Percentiles rank a stretch among this genome's conserved stretches.
These are phyloP conservation scores for Pleodorina starrii DNA, from an alignment of 139 green algal species.

Conservation along the genomic window DNA sequence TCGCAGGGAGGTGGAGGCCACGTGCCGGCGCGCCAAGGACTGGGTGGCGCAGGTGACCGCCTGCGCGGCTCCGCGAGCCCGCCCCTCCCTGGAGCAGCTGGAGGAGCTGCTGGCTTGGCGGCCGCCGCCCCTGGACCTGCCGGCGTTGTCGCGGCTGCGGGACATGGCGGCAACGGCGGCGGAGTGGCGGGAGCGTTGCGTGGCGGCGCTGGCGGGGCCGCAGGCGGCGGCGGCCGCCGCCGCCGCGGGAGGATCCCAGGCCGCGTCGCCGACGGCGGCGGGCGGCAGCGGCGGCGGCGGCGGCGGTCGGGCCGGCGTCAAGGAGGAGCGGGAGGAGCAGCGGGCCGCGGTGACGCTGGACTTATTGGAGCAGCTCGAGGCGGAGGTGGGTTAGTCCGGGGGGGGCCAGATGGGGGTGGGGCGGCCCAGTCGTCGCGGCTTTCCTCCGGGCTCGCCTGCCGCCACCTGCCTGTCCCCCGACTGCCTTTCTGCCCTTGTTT, in stretches of 20 bases:
- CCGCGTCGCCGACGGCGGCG: not conserved
- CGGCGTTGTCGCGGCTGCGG: slow-evolving; percentile 55
- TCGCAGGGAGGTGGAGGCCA: not conserved
- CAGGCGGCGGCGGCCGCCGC: not conserved
- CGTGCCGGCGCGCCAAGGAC: not conserved
- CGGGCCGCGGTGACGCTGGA: slow-evolving; percentile 12
- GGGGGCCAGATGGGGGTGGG: not conserved
- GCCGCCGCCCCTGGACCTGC: slow-evolving; percentile 42
- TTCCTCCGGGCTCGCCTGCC: too few species aligned
- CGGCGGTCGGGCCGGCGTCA: not conserved
- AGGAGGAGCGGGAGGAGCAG: not conserved
- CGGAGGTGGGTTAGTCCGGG: not conserved
- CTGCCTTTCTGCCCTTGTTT: too few species aligned
- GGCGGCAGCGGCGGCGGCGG: not conserved
- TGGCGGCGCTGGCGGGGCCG: not conserved
- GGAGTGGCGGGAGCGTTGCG: not conserved
- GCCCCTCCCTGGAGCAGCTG: slow-evolving; percentile 33
- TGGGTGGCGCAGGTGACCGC: not conserved
- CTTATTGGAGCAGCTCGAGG: slow-evolving; percentile 40
- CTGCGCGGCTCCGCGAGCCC: not conserved
- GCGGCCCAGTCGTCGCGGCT: too few species aligned
- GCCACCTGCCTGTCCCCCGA: too few species aligned
- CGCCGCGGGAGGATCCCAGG: not conserved
- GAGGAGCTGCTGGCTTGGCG: slow-evolving; percentile 59
- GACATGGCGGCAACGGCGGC: not conserved